Evolutionary conservation across 2,329 filamentous ascomycete genomes (phyloP).

Genomic region (Myriosclerotinia duriaeana): DNA sequence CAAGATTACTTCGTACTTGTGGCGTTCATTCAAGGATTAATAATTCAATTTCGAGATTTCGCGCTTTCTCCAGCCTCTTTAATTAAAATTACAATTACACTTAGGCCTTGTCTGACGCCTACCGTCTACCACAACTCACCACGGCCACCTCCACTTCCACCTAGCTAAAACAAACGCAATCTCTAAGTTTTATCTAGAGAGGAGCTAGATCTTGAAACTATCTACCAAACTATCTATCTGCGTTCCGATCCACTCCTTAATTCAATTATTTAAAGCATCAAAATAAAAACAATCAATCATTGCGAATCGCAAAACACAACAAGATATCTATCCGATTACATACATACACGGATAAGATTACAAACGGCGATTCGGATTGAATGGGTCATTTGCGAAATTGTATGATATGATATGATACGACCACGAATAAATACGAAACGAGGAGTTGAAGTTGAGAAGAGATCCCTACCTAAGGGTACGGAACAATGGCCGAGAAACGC

Average conservation of each 20-base stretch:
- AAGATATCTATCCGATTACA: background rate
- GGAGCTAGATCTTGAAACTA: constrained; percentile 11
- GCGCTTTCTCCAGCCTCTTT: constrained; percentile 24
- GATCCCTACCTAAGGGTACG: constrained; percentile 21
- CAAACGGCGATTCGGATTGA: background rate
- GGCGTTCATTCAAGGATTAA: constrained; percentile 18
- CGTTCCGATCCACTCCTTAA: constrained; percentile 15
- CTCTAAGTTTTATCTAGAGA: constrained; percentile 18
- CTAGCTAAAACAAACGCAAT: constrained; percentile 19
- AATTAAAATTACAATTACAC: constrained; percentile 18
- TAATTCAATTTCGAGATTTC: constrained; percentile 12
- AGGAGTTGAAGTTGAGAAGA: constrained; percentile 24
- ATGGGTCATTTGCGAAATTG: background rate
- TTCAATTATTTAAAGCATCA: constrained; percentile 1
- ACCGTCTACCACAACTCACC: background rate
- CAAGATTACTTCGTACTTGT: constrained; percentile 16
- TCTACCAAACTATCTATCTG: constrained; percentile 1
- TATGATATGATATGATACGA: constrained; percentile 22
- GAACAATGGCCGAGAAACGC: constrained; percentile 22
- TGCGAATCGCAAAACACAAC: constrained; percentile 1
- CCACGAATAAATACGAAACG: constrained; percentile 13
- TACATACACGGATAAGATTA: constrained; percentile 1
- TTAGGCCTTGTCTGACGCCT: background rate
- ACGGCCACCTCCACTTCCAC: constrained; percentile 13
- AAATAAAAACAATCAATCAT: background rate